Conservation (phyloP, 495 filamentous ascomycete species). For the Penicillium canariense region DNA sequence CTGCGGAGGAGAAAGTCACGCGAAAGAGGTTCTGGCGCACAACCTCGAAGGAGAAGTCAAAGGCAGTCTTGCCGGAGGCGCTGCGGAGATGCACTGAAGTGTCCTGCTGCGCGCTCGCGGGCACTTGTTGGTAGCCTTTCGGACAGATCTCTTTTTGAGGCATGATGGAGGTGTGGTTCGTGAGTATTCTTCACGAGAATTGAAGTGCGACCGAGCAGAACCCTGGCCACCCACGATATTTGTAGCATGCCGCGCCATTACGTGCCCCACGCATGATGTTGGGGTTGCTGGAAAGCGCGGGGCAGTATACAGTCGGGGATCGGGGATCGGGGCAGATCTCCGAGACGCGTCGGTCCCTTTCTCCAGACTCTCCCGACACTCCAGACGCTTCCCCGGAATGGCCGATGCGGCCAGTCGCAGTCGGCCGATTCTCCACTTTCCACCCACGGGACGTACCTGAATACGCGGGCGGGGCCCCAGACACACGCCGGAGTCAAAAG, state of each 20-base stretch:
- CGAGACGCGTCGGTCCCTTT: conserved; percentile 24
- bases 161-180: conserved; percentile 37
- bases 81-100: conserved; percentile 44
- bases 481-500: not conserved
- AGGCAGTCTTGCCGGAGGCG: conserved; percentile 32
- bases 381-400: not conserved
- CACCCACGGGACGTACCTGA: not conserved
- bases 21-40: conserved; percentile 60
- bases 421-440: not conserved
- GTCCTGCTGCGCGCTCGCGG: conserved; percentile 16
- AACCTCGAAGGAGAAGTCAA: conserved; percentile 58
- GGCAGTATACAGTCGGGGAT: conserved; percentile 27
- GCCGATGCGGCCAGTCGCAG: not conserved
- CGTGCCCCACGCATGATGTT: not conserved
- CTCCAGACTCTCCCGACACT: not conserved
- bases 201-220: conserved; percentile 2
- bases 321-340: conserved; percentile 35
- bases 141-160: conserved; percentile 55
- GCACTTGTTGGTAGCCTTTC: conserved; percentile 35
- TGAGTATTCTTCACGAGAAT: conserved; percentile 11
- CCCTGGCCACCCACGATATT: conserved; percentile 26
- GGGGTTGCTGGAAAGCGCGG: conserved; percentile 8
- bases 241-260: conserved; percentile 21
- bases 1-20: conserved; percentile 58
- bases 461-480: conserved; percentile 2